Conservation (phyloP, 108 stramenopile genomes). For the Hondaea fermentalgiana region DNA sequence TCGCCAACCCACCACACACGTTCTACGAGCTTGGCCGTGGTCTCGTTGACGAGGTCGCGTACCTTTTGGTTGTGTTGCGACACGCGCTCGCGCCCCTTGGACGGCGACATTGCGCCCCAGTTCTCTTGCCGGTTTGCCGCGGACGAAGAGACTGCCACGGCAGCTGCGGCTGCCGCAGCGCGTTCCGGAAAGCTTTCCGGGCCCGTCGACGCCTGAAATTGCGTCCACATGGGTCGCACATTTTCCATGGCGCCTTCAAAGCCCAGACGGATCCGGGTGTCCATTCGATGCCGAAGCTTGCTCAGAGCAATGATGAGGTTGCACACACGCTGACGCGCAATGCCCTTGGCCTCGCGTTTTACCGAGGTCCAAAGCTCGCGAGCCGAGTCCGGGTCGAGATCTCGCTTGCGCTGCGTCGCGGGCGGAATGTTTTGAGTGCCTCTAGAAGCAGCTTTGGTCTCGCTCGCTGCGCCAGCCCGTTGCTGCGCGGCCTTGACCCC, state of each 20-base stretch:
- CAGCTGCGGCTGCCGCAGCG: too few species aligned
- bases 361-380: background rate
- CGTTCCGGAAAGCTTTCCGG: background rate
- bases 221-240: background rate
- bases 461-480: background rate
- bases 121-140: too few species aligned
- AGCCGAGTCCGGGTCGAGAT: background rate
- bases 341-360: background rate
- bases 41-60: background rate
- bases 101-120: background rate
- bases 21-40: background rate
- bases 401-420: background rate
- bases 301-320: background rate
- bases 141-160: too few species aligned
- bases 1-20: slow-evolving; percentile 7
- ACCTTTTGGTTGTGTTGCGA: background rate
- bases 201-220: background rate
- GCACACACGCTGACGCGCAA: background rate
- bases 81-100: background rate
- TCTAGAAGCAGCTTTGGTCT: background rate
- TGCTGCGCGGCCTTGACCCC: background rate
- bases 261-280: background rate
- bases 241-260: background rate
- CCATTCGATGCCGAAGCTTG: background rate
- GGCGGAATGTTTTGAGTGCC: background rate